A percentile compares a stretch with the other conserved stretches of the same genome.
Conservation (phyloP, 2,329 filamentous ascomycete genomes). For the Ophiostoma novo-ulmi region DNA sequence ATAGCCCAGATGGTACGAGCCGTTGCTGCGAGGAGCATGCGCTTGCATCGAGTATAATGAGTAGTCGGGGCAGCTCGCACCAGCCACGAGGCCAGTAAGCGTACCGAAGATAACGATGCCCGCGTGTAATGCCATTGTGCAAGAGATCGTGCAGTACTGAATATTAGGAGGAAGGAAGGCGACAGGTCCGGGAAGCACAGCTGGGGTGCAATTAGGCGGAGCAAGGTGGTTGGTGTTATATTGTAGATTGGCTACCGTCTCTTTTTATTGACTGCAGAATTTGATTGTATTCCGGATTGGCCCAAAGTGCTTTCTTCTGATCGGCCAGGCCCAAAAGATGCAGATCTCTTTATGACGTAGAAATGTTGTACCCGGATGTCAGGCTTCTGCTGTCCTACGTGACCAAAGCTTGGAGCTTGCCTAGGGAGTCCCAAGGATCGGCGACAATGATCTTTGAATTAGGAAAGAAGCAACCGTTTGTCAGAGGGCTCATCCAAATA, state of each 20-base stretch:
- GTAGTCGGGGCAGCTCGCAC: slow-evolving; percentile 57
- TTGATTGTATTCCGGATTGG: background rate
- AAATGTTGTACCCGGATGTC: background rate
- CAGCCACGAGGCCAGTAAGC: slow-evolving; percentile 14
- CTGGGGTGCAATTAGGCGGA: background rate
- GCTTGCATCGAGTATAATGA: slow-evolving; percentile 51
- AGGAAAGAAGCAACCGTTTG: background rate
- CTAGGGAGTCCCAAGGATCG: background rate
- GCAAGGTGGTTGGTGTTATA: background rate
- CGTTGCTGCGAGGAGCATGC: slow-evolving; percentile 70
- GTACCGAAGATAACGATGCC: slow-evolving; percentile 12
- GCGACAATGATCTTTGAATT: background rate
- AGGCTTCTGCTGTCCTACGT: background rate
- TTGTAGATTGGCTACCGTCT: background rate
- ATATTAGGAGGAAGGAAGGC: background rate
- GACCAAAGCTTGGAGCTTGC: background rate
- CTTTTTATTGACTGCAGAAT: background rate
- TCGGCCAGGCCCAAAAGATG: background rate
- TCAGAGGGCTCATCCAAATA: background rate
- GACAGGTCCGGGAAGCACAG: background rate
- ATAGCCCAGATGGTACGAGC: slow-evolving; percentile 69
- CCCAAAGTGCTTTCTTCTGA: background rate
- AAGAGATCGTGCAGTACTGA: background rate
- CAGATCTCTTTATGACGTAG: background rate
- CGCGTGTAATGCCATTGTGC: background rate